phyloP scores from a whole-genome alignment of 2,329 filamentous ascomycete genomes.

The Fusarium coffeatum region DNA sequence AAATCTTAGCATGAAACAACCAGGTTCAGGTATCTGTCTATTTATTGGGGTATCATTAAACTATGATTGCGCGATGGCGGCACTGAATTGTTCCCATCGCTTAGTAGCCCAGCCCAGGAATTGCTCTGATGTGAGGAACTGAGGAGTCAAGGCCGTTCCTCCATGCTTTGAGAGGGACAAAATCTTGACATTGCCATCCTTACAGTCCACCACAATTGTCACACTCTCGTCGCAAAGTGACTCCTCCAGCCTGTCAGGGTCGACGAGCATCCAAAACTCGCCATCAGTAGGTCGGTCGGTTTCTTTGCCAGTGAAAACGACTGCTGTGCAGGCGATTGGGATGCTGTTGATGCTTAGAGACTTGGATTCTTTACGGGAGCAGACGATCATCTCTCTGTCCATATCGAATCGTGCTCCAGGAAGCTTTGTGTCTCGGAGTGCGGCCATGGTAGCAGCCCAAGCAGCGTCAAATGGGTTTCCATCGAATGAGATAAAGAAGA shows the following conservation, averaged over 20 bases:
- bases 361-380: constrained; percentile 68
- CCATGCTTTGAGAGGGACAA: constrained; percentile 85
- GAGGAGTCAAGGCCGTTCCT: constrained; percentile 74
- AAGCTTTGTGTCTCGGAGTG: constrained; percentile 80
- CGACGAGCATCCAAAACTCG: constrained; percentile 81
- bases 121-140: constrained; percentile 73
- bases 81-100: constrained; percentile 53
- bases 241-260: constrained; percentile 93
- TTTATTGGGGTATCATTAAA: constrained; percentile 44
- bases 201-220: constrained; percentile 81
- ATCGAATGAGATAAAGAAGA: constrained; percentile 93
- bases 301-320: constrained; percentile 77
- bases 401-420: constrained; percentile 85
- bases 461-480: constrained; percentile 93
- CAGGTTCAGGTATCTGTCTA: constrained; percentile 13
- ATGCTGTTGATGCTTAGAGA: constrained; percentile 71
- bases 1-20: background rate
- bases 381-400: constrained; percentile 83
- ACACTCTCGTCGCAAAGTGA: constrained; percentile 83
- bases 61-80: constrained; percentile 49
- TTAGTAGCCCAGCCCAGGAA: constrained; percentile 54
- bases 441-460: constrained; percentile 86
- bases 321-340: constrained; percentile 82
- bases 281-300: constrained; percentile 58
- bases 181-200: constrained; percentile 65